Base-by-base conservation (phyloP, 208 protist genomes). In the Acanthamoeba lugdunensis region DNA sequence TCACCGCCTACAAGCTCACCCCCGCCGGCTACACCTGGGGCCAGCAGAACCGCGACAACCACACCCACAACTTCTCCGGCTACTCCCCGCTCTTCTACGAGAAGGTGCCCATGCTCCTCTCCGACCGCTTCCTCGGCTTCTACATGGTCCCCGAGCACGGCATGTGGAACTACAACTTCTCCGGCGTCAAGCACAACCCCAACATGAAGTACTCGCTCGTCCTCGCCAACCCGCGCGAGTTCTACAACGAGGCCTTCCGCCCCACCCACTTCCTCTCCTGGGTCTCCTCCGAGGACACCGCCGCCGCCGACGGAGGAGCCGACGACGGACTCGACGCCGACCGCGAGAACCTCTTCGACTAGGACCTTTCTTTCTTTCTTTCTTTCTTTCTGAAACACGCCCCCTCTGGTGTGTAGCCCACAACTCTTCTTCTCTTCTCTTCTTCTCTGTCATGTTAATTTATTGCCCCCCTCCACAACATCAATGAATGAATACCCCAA, bases 91-190 rank as follows among this genome's bases (percentile, higher is more conserved):
- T 94, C n/a, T 96, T 96, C 89, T 98, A 98, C 94, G 97, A 98
- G 85, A 98, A 97, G 90, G 97, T 98, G 52, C 98, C 97, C 95
- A 98, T 99, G 96, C 93, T 99, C 7, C 96, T 99, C 16, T 98
- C 97, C 13, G 98, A 99, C 94, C 77, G 95, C 25, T 99, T 98
- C 95, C 91, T 98, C 21, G 98, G 98, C 84, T 99, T 98, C 96
- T 99, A 98, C 96, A 98, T 99, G 98, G 95, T 98, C 14, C 98
- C 98, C 14, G 94, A 97, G 65, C 92, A 97, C 58, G 96, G 96
- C 81, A 95, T 95, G 48, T 99, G 98, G 98, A 99, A 99, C 95
- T 99, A 98, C 94, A 99, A 99, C 96, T 99, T 99, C 93, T 97
- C 97, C 84, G 97, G 98, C 67, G 95, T 98, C 61, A 97, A 96